Evolutionary conservation across 352 stramenopile genomes (phyloP).

Genomic region (Thraustochytrium striatum): DNA sequence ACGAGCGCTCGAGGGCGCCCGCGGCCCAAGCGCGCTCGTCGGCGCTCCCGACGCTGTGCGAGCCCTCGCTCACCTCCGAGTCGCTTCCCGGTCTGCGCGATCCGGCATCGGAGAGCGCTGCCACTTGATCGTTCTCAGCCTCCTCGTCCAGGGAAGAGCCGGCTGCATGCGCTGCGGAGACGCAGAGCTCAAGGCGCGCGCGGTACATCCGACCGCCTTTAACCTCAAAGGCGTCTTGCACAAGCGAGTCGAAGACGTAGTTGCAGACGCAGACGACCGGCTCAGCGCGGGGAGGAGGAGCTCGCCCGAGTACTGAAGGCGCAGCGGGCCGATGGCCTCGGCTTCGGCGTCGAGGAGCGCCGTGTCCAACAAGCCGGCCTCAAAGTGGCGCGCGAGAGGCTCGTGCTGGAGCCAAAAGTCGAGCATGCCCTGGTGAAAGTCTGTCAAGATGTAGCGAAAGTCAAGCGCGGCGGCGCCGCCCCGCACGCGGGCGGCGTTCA

Average conservation of each 20-base stretch:
- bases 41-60: not conserved
- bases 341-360: constrained; percentile 50
- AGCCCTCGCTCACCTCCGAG: not conserved
- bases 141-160: no score
- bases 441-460: constrained; percentile 55
- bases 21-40: not conserved
- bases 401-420: constrained; percentile 49
- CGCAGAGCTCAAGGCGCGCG: constrained; percentile 75
- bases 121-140: no score
- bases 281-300: constrained; percentile 19
- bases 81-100: not conserved
- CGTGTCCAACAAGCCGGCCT: constrained; percentile 52
- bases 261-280: constrained; percentile 55
- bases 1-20: not conserved
- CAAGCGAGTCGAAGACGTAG: constrained; percentile 56
- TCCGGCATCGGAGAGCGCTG: not conserved
- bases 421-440: constrained; percentile 50
- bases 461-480: not conserved
- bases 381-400: constrained; percentile 46
- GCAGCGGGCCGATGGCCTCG: not conserved
- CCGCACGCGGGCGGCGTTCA: not conserved
- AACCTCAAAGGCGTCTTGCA: constrained; percentile 51
- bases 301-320: constrained; percentile 22
- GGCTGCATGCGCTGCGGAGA: not conserved
- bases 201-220: constrained; percentile 66